Evolutionary conservation across 1,284 basidiomycete species (phyloP), one percentile per base, ranked within the genome.

Genomic region (Trichosporon coremiiforme): DNA sequence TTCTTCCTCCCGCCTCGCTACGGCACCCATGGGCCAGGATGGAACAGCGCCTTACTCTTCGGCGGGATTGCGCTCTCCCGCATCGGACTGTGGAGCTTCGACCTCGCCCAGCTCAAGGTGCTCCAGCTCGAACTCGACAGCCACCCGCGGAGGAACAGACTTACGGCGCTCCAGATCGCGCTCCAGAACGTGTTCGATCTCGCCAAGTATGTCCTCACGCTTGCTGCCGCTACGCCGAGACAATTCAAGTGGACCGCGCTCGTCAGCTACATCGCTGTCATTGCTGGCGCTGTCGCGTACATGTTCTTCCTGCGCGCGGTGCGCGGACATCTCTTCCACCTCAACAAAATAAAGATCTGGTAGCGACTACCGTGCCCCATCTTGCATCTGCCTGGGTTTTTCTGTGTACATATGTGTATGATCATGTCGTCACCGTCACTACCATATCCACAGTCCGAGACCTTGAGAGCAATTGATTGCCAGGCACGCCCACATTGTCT

Each of bases 81-180:
- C 17, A 76, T 83, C 53, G 81, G 82, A 33, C 76, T 87, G 10
- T 87, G 85, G 85, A 79, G 81, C 0, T 86, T 86, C 68, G 86
- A 87, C 69, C 68, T 69, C 22, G 65, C 80, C 35, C 77, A 84
- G 75, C 75, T 84, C 31, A 84, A 85, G 69, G 78, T 81, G 64
- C 73, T 85, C 0, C 84, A 85, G 73, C 71, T 80, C 10, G 78
- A 80, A 3, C 78, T 85, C 0, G 73, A 81, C 38, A 65, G 73
- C 25, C 82, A 85, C 67, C 84, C 85, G 1, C 73, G 77, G 0
- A 75, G 80, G 15, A 85, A 85, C 66, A 74, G 78, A 29, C 75
- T 85, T 66, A 83, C 79, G 20, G 82, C 83, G 0, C 76, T 84
- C 0, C 85, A 85, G 66, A 82, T 84, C 64, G 78, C 80, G 2